phyloP scores from a whole-genome alignment of 306 rosid genomes.

The Abrus precatorius region DNA sequence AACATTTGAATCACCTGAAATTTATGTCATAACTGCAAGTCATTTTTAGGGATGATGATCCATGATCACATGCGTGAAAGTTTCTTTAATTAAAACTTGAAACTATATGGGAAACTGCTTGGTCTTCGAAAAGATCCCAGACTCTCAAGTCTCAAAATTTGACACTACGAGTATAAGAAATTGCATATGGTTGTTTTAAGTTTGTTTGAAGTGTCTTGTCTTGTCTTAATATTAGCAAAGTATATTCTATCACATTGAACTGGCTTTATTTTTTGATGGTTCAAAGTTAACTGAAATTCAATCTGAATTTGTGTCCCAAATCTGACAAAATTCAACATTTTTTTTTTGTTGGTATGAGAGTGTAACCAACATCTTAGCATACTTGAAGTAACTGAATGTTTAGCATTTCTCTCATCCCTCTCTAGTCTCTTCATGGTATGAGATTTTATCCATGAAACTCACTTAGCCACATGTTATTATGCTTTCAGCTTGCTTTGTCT shows the following conservation, averaged over 20 bases:
- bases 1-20: constrained; percentile 9
- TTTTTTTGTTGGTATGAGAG: not conserved
- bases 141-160: not conserved
- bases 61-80: not conserved
- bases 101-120: not conserved
- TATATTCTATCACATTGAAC: not conserved
- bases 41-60: constrained; percentile 27
- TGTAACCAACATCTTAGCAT: constrained; percentile 28
- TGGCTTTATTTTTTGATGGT: not conserved
- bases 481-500: constrained; percentile 77
- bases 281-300: constrained; percentile 1
- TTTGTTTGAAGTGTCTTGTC: constrained; percentile 29
- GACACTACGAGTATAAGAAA: constrained; percentile 16
- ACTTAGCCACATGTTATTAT: constrained; percentile 47
- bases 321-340: not conserved
- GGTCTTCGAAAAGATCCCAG: constrained; percentile 23
- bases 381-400: constrained; percentile 23
- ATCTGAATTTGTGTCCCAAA: constrained; percentile 24
- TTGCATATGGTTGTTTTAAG: constrained; percentile 5
- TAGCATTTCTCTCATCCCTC: constrained; percentile 6
- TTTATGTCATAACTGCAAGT: constrained; percentile 16
- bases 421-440: not conserved
- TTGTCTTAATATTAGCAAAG: not conserved
- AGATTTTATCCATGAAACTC: constrained; percentile 30
- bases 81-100: constrained; percentile 8